These are phyloP conservation scores for Heteromeles arbutifolia DNA, from an alignment of 306 rosid species.

Conservation along the genomic window DNA sequence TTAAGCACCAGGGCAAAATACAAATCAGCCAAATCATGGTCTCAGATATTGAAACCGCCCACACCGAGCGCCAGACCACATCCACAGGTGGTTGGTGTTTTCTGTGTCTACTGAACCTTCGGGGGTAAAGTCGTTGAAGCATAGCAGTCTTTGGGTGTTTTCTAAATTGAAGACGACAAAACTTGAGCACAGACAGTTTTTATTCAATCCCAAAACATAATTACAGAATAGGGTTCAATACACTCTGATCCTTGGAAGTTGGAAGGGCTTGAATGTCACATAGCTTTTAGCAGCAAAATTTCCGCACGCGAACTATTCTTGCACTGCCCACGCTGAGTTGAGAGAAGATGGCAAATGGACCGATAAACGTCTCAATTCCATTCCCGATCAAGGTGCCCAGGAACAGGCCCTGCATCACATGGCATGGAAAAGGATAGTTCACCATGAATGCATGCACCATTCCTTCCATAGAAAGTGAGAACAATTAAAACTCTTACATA, in stretches of 20 bases:
- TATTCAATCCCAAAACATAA: slow-evolving; percentile 37
- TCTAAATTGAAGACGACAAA: slow-evolving; percentile 20
- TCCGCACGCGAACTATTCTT: slow-evolving; percentile 22
- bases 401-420: slow-evolving; percentile 70
- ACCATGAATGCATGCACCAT: slow-evolving; percentile 3
- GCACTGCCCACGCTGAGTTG: slow-evolving; percentile 14
- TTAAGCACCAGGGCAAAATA: neutral
- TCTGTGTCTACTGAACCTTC: neutral
- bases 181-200: slow-evolving; percentile 32
- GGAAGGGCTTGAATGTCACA: slow-evolving; percentile 24
- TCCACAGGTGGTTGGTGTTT: neutral
- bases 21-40: neutral
- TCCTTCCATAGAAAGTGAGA: neutral
- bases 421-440: slow-evolving; percentile 16
- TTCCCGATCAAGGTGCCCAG: slow-evolving; percentile 73
- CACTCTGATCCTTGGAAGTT: slow-evolving; percentile 32
- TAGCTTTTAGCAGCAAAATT: slow-evolving; percentile 33
- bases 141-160: slow-evolving; percentile 26
- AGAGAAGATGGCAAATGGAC: slow-evolving; percentile 3
- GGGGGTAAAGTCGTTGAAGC: slow-evolving; percentile 15
- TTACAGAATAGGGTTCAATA: slow-evolving; percentile 23
- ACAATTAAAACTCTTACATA: neutral
- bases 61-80: neutral
- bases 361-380: slow-evolving; percentile 17
- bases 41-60: slow-evolving; percentile 16